phyloP scores from a whole-genome alignment of 2,329 filamentous ascomycete genomes.

The Bipolaris oryzae region DNA sequence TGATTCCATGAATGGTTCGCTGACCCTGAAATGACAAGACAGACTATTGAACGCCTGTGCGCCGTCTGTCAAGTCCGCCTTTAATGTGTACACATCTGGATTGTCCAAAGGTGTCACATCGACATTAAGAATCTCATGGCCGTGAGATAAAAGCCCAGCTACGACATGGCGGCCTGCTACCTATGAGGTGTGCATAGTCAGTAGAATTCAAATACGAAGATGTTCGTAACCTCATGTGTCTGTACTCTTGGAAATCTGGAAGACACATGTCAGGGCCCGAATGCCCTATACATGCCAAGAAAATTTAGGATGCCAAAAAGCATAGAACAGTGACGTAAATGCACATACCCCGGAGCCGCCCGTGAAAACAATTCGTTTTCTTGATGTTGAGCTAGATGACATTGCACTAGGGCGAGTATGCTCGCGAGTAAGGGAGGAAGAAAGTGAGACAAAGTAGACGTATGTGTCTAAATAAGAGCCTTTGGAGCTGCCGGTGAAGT shows the following conservation, averaged over 20 bases:
- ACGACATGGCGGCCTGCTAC: conserved; percentile 53
- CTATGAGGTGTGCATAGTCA: neutral
- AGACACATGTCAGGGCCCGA: neutral
- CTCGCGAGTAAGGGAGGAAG: too few species aligned
- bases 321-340: neutral
- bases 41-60: conserved; percentile 63
- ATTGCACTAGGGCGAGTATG: conserved; percentile 5
- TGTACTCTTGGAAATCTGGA: neutral
- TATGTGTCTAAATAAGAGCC: neutral
- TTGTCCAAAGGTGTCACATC: conserved; percentile 56
- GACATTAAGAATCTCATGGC: conserved; percentile 61
- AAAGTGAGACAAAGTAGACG: neutral
- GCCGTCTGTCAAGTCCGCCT: conserved; percentile 60
- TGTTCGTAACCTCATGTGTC: neutral
- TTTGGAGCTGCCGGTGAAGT: neutral
- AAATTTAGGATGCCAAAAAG: neutral
- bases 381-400: conserved; percentile 5
- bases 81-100: conserved; percentile 58
- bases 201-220: neutral
- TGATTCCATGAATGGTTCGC: conserved; percentile 47
- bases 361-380: conserved; percentile 58
- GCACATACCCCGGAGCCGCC: conserved; percentile 58
- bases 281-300: neutral
- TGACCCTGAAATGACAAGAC: conserved; percentile 60
- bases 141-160: conserved; percentile 56